phyloP scores from a whole-genome alignment of 768 basidiomycete genomes.

The Mycena vitilis region DNA sequence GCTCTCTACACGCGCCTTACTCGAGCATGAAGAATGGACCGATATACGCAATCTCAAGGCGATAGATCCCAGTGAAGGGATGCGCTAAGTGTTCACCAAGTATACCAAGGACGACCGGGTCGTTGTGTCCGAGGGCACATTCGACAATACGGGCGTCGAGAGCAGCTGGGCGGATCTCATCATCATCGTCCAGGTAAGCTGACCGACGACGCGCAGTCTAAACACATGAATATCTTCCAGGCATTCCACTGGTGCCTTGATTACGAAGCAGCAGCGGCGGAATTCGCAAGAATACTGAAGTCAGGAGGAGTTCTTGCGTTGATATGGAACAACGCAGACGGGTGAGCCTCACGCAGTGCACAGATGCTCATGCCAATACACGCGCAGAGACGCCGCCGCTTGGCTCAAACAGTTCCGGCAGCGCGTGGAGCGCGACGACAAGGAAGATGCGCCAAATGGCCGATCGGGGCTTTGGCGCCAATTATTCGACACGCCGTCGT shows the following conservation, averaged over 20 bases:
- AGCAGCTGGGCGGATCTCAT: conserved; percentile 65
- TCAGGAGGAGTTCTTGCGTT: conserved; percentile 63
- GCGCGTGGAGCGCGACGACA: conserved; percentile 59
- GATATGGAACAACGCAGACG: conserved; percentile 68
- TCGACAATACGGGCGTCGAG: conserved; percentile 55
- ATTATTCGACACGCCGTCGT: conserved; percentile 59
- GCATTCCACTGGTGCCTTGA: conserved; percentile 80
- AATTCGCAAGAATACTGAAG: conserved; percentile 70
- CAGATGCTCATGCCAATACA: neutral
- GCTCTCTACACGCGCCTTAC: conserved; percentile 70
- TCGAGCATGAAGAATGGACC: conserved; percentile 55
- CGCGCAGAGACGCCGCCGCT: conserved; percentile 12
- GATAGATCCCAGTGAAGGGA: conserved; percentile 74
- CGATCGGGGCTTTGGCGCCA: conserved; percentile 68
- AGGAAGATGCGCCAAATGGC: conserved; percentile 64
- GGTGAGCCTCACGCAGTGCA: neutral
- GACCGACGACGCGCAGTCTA: neutral
- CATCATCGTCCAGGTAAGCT: conserved; percentile 59
- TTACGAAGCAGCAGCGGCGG: conserved; percentile 62
- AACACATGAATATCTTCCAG: conserved; percentile 31
- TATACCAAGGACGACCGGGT: conserved; percentile 52
- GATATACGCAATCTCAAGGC: conserved; percentile 57
- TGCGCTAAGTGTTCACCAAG: conserved; percentile 66
- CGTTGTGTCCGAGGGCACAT: conserved; percentile 57
- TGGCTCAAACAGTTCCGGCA: conserved; percentile 68